Evolutionary conservation across 805 yeast genomes (phyloP).

Genomic region (Ogataea salicorniae): DNA sequence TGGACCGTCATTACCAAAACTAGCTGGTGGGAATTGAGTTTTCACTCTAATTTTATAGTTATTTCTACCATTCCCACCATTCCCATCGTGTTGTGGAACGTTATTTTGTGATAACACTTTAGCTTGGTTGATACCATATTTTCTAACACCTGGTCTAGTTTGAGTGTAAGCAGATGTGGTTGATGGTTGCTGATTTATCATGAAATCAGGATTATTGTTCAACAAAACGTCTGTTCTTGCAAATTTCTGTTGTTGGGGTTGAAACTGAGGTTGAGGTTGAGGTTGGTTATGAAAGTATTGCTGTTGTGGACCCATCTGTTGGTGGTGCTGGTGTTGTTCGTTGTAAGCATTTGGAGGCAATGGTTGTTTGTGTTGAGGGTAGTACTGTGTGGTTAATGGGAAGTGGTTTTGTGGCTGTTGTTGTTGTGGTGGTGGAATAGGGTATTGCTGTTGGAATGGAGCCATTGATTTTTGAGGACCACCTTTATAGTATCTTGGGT

Average conservation of each 20-base stretch:
- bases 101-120: conserved; percentile 8
- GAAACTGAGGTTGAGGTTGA: conserved; percentile 5
- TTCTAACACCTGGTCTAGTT: conserved; percentile 18
- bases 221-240: conserved; percentile 38
- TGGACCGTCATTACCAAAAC: conserved; percentile 38
- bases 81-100: conserved; percentile 13
- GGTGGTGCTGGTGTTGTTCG: neutral
- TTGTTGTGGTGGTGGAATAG: conserved; percentile 8
- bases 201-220: conserved; percentile 47
- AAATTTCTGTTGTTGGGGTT: conserved; percentile 9
- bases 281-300: conserved; percentile 9
- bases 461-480: conserved; percentile 21
- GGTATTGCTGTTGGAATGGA: conserved; percentile 2
- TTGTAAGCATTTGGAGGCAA: conserved; percentile 8
- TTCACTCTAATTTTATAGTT: conserved; percentile 22
- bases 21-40: conserved; percentile 36
- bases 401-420: conserved; percentile 11
- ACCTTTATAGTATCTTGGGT: conserved; percentile 47
- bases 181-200: conserved; percentile 10
- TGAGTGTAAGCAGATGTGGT: neutral
- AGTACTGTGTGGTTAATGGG: conserved; percentile 20
- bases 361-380: conserved; percentile 23
- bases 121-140: conserved; percentile 18
- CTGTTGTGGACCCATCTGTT: conserved; percentile 1
- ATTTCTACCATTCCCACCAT: conserved; percentile 7